phyloP scores from a whole-genome alignment of 345 rosid species.

The Murraya koenigii region DNA sequence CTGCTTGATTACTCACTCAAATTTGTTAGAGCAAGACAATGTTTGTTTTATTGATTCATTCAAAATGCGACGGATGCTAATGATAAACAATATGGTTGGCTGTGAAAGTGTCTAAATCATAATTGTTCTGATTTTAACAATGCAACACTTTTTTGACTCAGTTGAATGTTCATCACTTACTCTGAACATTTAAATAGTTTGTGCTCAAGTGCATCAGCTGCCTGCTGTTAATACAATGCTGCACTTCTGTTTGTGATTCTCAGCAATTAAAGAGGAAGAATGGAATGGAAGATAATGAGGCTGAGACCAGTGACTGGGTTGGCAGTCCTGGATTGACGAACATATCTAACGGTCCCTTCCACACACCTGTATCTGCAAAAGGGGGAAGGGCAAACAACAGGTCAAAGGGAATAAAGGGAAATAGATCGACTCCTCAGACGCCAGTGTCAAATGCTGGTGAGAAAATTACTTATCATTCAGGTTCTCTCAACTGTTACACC shows the following conservation, averaged over 20 bases:
- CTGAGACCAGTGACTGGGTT: constrained; percentile 40
- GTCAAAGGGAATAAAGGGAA: constrained; percentile 58
- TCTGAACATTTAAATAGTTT: not conserved
- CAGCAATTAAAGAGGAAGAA: constrained; percentile 65
- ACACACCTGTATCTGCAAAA: constrained; percentile 73
- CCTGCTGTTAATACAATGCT: constrained; percentile 16
- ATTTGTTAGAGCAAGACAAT: not conserved
- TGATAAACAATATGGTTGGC: not conserved
- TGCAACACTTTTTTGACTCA: too few species aligned
- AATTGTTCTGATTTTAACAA: not conserved
- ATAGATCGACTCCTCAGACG: constrained; percentile 61
- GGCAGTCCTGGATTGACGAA: constrained; percentile 48
- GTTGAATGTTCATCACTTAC: not conserved
- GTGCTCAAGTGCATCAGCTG: not conserved
- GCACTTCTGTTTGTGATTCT: constrained; percentile 14
- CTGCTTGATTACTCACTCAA: not conserved
- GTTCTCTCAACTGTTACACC: not conserved
- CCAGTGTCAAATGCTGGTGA: constrained; percentile 70
- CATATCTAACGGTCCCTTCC: constrained; percentile 51
- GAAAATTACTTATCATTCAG: constrained; percentile 7
- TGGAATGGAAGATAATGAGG: constrained; percentile 35
- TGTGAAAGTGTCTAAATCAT: not conserved
- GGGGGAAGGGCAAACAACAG: constrained; percentile 57
- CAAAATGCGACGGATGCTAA: not conserved
- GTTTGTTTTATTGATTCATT: not conserved